These are phyloP conservation scores for Microdochium paspali DNA, from an alignment of 2,329 filamentous ascomycete genomes.

Conservation along the genomic window DNA sequence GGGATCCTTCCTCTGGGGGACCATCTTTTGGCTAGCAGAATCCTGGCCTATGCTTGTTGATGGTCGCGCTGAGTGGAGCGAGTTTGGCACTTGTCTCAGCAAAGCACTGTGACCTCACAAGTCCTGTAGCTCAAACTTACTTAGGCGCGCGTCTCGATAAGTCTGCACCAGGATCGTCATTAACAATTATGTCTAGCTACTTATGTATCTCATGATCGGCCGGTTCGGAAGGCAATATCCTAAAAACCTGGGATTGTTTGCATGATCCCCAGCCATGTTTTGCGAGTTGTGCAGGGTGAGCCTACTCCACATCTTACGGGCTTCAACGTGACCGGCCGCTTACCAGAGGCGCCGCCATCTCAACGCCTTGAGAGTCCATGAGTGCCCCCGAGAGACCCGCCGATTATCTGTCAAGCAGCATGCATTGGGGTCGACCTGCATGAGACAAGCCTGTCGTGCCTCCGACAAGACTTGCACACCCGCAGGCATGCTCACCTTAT, in stretches of 20 bases:
- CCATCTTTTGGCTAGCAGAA: no score
- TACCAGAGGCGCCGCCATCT: neutral
- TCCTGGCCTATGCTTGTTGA: no score
- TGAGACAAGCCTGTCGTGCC: neutral
- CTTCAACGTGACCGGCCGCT: neutral
- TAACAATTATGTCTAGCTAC: no score
- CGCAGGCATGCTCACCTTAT: neutral
- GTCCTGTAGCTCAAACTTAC: no score
- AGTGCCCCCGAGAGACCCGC: neutral
- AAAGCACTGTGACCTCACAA: no score
- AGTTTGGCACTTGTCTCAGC: no score
- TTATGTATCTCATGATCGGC: no score
- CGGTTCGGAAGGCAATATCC: no score
- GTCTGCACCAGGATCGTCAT: no score
- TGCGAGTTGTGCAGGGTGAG: neutral
- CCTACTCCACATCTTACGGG: neutral
- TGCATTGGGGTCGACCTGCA: neutral
- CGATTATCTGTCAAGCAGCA: neutral
- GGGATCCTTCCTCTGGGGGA: no score
- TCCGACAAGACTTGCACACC: neutral
- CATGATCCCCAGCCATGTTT: neutral
- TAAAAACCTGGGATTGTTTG: neutral
- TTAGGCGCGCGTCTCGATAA: no score
- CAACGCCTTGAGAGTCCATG: neutral
- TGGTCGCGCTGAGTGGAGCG: no score